Percentiles rank a stretch among this genome's conserved stretches.
These are phyloP conservation scores for Mikania micrantha DNA, from an alignment of 129 eudicot genomes.

Conservation along the genomic window DNA sequence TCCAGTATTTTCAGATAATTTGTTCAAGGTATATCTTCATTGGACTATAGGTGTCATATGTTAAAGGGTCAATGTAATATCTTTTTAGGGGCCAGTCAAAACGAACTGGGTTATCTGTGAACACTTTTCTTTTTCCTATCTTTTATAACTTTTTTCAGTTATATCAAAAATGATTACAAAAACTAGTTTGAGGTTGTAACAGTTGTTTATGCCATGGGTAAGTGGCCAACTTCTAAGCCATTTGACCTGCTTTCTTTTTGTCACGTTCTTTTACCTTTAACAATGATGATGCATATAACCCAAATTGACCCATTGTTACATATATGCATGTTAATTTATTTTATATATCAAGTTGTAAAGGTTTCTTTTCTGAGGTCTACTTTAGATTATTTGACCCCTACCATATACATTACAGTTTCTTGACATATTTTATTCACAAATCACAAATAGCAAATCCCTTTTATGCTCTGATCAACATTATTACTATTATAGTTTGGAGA, in stretches of 20 bases:
- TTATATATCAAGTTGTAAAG: neutral
- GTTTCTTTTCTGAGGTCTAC: neutral
- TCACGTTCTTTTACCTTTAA: neutral
- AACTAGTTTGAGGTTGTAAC: neutral
- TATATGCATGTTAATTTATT: neutral
- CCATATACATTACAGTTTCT: neutral
- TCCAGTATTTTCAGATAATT: constrained; percentile 79
- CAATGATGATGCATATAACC: neutral
- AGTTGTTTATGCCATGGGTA: neutral
- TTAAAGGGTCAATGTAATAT: neutral
- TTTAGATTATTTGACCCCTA: neutral
- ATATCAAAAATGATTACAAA: neutral
- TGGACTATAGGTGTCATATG: constrained; percentile 1
- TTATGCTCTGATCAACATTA: constrained; percentile 2
- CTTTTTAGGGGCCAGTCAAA: neutral
- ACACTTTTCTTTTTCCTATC: neutral
- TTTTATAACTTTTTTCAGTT: neutral
- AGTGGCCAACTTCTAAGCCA: neutral
- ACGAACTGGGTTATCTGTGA: neutral
- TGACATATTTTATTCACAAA: neutral
- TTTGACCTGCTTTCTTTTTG: neutral
- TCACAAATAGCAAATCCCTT: neutral
- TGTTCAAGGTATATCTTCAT: constrained; percentile 62
- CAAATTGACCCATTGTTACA: neutral
- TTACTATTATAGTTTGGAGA: constrained; percentile 70